Evolutionary conservation across 2,329 filamentous ascomycete genomes (phyloP).

Genomic region (Epichloe aotearoae): DNA sequence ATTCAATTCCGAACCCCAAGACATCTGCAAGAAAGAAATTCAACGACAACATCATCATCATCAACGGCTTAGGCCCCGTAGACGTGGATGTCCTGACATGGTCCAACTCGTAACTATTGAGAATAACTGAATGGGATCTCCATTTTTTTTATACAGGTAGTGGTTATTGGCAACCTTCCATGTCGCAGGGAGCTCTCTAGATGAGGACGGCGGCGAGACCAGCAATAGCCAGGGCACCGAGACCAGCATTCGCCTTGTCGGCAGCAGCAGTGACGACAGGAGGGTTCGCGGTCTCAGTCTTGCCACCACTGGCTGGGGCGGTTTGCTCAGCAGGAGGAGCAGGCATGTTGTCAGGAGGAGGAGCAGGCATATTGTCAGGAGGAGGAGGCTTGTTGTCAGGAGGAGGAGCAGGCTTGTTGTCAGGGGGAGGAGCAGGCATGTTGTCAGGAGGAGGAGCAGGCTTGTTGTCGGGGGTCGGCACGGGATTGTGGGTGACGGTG

Average conservation of each 20-base stretch:
- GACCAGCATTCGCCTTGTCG: constrained; percentile 20
- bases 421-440: neutral
- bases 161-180: neutral
- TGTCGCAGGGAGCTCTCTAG: constrained; percentile 10
- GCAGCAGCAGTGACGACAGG: constrained; percentile 23
- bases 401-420: constrained; percentile 1
- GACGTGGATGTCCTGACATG: neutral
- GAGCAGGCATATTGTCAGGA: constrained; percentile 1
- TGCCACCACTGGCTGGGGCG: constrained; percentile 6
- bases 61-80: neutral
- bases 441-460: neutral
- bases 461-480: constrained; percentile 4
- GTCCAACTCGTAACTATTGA: neutral
- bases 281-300: constrained; percentile 1
- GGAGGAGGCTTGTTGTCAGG: constrained; percentile 1
- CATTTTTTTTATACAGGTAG: too few relatives aligned
- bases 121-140: neutral
- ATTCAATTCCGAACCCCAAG: too few relatives aligned
- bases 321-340: constrained; percentile 3
- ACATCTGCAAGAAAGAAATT: neutral
- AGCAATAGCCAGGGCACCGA: constrained; percentile 25
- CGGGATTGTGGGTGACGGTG: constrained; percentile 20
- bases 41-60: neutral
- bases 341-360: constrained; percentile 3
- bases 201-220: constrained; percentile 25